Conservation (phyloP, 2,329 filamentous ascomycete genomes). For the Scedosporium boydii region DNA sequence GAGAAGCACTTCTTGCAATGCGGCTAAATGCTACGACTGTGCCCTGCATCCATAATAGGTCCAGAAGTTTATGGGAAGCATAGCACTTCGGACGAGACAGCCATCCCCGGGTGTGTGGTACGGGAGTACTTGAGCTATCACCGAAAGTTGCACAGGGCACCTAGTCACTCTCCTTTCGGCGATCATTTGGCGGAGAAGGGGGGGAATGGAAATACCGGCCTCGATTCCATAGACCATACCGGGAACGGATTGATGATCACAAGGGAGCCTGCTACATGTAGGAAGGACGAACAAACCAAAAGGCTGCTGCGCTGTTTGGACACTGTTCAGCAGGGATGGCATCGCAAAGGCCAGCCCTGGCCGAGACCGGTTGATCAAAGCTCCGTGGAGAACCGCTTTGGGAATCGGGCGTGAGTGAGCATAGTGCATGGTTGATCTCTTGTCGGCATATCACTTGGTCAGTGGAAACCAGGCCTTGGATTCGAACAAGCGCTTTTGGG, state of each 20-base stretch:
- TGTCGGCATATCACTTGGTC: not conserved
- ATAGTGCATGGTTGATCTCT: not conserved
- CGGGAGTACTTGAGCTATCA: too few species aligned
- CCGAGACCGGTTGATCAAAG: slow-evolving; percentile 1
- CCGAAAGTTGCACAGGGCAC: too few species aligned
- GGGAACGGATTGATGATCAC: not conserved
- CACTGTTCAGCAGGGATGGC: too few species aligned
- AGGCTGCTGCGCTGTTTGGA: too few species aligned
- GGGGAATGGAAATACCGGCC: too few species aligned
- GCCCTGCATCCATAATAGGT: not conserved
- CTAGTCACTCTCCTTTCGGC: too few species aligned
- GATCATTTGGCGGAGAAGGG: too few species aligned
- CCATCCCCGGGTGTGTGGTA: not conserved
- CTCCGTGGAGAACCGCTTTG: not conserved
- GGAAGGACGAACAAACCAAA: not conserved
- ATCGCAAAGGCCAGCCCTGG: not conserved
- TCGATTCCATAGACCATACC: not conserved
- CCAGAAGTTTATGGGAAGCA: not conserved
- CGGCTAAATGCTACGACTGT: not conserved
- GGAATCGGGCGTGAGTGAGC: not conserved
- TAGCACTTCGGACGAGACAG: not conserved
- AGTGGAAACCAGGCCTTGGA: not conserved
- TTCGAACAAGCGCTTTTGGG: too few species aligned
- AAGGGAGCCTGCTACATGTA: not conserved
- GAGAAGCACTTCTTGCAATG: not conserved